Base-by-base conservation (phyloP, 305 asterid species). In the Fraxinus dipetala region DNA sequence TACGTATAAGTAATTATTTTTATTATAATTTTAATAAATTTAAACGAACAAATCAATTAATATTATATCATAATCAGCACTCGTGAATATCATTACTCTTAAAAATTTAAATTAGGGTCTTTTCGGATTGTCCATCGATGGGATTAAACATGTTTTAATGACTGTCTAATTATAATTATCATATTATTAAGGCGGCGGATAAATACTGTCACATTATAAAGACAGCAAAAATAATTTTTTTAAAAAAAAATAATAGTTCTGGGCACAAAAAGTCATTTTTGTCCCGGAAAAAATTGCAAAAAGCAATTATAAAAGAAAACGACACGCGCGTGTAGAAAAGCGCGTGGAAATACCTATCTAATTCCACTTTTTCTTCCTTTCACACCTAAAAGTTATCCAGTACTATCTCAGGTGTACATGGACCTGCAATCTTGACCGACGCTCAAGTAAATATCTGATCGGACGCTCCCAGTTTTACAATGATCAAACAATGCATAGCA, bases 401-500 rank as follows among this genome's bases (percentile, higher is more conserved):
- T 45, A 20, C 79, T 3, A 26, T 28, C 85, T 78, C 80, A n/a
- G 18, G 82, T 76, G 76, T 40, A 65, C 45, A 4, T 75, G 63
- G 43, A 79, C 72, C 84, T 63, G 67, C 61, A 45, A 76, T 79
- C 32, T 4, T 16, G 6, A 43, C 85, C 84, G 86, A 76, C 38
- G 65, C 54, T 22, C 38, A 70, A 26, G 24, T 75, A 82, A 83
- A 87, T 84, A 87, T 83, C 87, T 86, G 2, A 30, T 72, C 78
- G 45, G 43, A 86, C 88, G 93, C 89, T 72, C 36, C 9, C 1
- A 0, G 65, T 67, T 3, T 7, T 51, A 32, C 22, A 69, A 54
- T 56, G 78, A 63, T 10, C 67, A 20, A 78, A 76, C 80, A 77
- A 73, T 31, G 35, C 30, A 34, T 75, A 34, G 79, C 87, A 75